Base-by-base conservation (phyloP, 306 rosid genomes). In the Ormosia semicastrata region DNA sequence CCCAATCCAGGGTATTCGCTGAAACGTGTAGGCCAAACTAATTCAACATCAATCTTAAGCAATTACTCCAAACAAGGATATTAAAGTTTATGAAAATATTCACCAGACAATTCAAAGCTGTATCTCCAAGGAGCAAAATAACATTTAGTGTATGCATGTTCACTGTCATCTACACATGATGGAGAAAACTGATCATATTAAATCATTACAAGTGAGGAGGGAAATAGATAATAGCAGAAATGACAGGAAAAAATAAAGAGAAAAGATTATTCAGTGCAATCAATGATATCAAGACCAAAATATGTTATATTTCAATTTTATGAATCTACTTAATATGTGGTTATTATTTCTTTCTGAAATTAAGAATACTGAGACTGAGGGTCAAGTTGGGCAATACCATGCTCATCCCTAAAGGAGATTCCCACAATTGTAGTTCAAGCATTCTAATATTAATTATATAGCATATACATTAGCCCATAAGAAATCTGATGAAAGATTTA, bases 91-190 rank as follows among this genome's bases (percentile, higher is more conserved):
- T 7, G 62, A 71, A 83, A 46, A 71, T 75, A 82, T 50, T 84
- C 86, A 92, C 97, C 97, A 91, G 75, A 83, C 92, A 80, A 85
- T 94, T 94, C 78, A 94, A 85, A 80, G 90, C 88, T 62, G 97
- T 71, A 7, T 92, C 98, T 17, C 96, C 89, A 39, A 92, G 86
- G 76, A 94, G 97, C 68, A 94, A 82, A 77, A 90, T 65, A 75
- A 81, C 76, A 88, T 94, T 94, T 57, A 92, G 57, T 10, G 97
- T 67, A 80, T 91, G 97, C 94, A 91, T 63, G 87, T 78, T 88
- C 73, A 89, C 86, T 6, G 91, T 91, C 93, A 92, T 80, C 98
- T 94, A 83, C 88, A 82, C 30, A 80, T 74, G 79, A 80, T 30
- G 43, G 76, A 67, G 59, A 78, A 54, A 78, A 78, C 44, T 73